Conservation (phyloP, 305 asterid genomes). For the Fraxinus floribunda region DNA sequence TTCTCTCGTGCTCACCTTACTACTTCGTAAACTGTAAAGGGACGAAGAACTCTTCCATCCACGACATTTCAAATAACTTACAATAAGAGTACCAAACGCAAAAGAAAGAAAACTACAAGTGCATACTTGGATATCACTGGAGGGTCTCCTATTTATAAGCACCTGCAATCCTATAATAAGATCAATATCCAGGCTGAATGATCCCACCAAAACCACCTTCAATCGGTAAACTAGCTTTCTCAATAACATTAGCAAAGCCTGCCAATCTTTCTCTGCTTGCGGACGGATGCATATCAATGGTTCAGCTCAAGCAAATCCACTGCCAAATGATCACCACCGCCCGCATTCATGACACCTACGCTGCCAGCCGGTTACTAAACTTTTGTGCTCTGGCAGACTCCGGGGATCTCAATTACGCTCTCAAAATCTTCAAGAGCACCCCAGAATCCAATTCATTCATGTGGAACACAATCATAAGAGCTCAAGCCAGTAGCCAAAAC, state of each 20-base stretch:
- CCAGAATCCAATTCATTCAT: slow-evolving; percentile 54
- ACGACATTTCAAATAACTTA: not conserved
- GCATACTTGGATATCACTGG: not conserved
- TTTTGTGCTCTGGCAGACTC: slow-evolving; percentile 63
- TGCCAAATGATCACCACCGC: slow-evolving; percentile 68
- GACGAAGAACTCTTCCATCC: not conserved
- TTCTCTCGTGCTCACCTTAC: not conserved
- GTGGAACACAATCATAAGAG: slow-evolving; percentile 88
- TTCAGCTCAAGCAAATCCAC: slow-evolving; percentile 70
- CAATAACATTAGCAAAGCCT: slow-evolving; percentile 18
- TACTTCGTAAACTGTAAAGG: not conserved
- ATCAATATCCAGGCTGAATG: slow-evolving; percentile 20
- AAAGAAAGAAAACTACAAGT: not conserved
- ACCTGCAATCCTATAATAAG: not conserved
- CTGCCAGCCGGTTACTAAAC: slow-evolving; percentile 77
- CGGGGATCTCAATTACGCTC: slow-evolving; percentile 57
- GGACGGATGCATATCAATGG: slow-evolving; percentile 60
- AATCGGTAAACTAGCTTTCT: slow-evolving; percentile 12
- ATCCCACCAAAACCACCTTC: slow-evolving; percentile 23
- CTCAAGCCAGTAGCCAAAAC: slow-evolving; percentile 41
- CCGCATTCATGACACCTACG: slow-evolving; percentile 64
- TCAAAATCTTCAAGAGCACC: slow-evolving; percentile 37
- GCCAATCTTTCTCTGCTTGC: slow-evolving; percentile 42
- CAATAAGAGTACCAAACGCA: not conserved
- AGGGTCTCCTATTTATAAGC: not conserved